These are phyloP conservation scores for Eucalyptus tenuipes DNA, from an alignment of 345 rosid genomes.

Conservation along the genomic window DNA sequence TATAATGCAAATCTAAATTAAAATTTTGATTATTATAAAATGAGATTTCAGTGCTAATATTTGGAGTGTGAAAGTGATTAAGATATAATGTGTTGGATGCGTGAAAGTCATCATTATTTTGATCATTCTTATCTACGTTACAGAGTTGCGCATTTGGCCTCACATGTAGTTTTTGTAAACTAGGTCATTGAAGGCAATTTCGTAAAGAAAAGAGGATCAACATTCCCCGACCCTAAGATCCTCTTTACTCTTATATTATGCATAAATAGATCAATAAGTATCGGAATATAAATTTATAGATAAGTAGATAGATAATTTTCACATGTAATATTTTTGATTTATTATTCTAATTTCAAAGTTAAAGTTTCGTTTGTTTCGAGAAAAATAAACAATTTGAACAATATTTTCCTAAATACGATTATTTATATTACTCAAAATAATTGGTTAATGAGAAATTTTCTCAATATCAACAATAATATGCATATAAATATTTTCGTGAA, in stretches of 20 bases:
- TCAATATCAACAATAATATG: neutral
- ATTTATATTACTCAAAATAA: neutral
- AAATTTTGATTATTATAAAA: neutral
- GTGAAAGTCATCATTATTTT: neutral
- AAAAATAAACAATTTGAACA: neutral
- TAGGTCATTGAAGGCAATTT: neutral
- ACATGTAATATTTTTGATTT: neutral
- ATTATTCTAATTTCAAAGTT: neutral
- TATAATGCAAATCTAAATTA: neutral
- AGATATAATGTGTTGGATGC: neutral
- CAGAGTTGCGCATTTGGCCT: neutral
- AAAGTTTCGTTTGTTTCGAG: neutral
- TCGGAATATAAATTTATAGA: neutral
- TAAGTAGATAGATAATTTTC: neutral
- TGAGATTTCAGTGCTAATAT: neutral
- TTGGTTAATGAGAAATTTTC: neutral
- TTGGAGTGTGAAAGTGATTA: neutral
- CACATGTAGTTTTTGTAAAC: neutral
- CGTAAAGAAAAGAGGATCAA: neutral
- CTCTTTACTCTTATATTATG: neutral
- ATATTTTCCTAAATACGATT: neutral
- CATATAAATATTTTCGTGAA: neutral
- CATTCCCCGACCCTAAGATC: neutral
- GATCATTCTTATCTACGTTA: neutral
- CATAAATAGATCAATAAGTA: neutral